Base-by-base conservation (phyloP, 2,329 filamentous ascomycete genomes). In the Aspergillus alliaceus region DNA sequence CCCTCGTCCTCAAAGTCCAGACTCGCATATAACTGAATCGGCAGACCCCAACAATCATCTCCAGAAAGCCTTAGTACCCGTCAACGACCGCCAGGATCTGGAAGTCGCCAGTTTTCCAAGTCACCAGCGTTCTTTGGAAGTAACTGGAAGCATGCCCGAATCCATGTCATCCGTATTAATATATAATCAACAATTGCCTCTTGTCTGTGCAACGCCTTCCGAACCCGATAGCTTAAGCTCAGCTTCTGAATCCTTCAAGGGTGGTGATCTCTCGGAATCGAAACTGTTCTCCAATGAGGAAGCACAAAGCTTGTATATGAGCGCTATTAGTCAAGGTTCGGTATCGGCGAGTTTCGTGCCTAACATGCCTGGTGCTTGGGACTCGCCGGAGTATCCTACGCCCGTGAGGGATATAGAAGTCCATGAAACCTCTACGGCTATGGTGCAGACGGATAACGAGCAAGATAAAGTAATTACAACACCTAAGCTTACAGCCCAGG, bases 261-360 rank as follows among this genome's bases (percentile, higher is more conserved):
- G 72, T 15, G 58, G 44, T 47, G 73, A 78, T 29, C 71, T 81
- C n/a, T 70, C 74, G 6, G 73, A 79, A 56, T 81, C 79, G 3
- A 78, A 69, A 59, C 63, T 79, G 46, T 81, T 80, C 56, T 78
- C 76, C 40, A 76, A 78, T 55, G 77, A 80, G 57, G 77, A 81
- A 64, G 79, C 79, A n/a, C 73, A 79, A 55, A 81, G 79, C 60
- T 75, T 81, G 72, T 81, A 81, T 56, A 79, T 81, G 78, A 81
- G 86, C 67, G 85, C 83, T 11, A 76, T 86, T 54, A 85, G 82
- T 57, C 73, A 75, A 35, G 69, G 69, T 9, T 69, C 72, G 24
- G 61, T 56, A 20, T 65, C 59, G 51, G 62, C 59, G 27, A 68
- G 65, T 50, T 71, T 72, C 44, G 59, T 66, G 27, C 70, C 69